Evolutionary conservation across 2,329 filamentous ascomycete species (phyloP), one percentile per base, ranked within the genome.

Genomic region (Sporothrix pallida): DNA sequence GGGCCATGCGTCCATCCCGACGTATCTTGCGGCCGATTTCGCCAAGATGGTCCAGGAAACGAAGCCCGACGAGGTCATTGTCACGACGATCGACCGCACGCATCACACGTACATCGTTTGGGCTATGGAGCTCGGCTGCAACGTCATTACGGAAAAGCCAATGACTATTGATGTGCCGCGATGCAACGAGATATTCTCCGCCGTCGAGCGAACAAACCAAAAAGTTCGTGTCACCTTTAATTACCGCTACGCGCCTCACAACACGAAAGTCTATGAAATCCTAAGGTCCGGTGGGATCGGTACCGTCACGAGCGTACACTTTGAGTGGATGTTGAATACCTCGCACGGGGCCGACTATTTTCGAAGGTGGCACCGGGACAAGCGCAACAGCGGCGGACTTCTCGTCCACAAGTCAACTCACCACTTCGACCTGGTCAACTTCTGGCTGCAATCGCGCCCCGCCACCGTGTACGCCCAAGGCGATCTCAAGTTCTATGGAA

Each of bases 181-280:
- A 42, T 77, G 77, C 71, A 76, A 78, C 31, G 76, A 74, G 3
- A 73, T 75, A 1, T 75, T 74, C 15, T 68, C 69, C 2, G 86
- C 89, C 23, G 86, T 87, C 72, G 78, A 78, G 7, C 79, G 52
- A n/a, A 56, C 52, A 17, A 23, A 23, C 7, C 15, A 23, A 56
- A 56, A 56, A 23, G 15, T 90, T 3, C 84, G 88, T 17, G 88
- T 90, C 0, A 87, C 86, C 0, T 90, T 90, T 83, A 90, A 90
- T 80, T 90, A 90, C 80, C 86, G 88, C 26, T 90, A 90, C 77
- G 88, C 88, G 50, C 88, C 88, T n/a, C 88, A 90, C 80, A 89
- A 90, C 79, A 90, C 88, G 13, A 88, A 87, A 75, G 83, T 90
- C 1, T 86, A 83, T 74, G 85, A 89, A 78, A 76, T 90, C 0